Evolutionary conservation across 2,329 filamentous ascomycete genomes (phyloP).

Genomic region (Colletotrichum sp.): DNA sequence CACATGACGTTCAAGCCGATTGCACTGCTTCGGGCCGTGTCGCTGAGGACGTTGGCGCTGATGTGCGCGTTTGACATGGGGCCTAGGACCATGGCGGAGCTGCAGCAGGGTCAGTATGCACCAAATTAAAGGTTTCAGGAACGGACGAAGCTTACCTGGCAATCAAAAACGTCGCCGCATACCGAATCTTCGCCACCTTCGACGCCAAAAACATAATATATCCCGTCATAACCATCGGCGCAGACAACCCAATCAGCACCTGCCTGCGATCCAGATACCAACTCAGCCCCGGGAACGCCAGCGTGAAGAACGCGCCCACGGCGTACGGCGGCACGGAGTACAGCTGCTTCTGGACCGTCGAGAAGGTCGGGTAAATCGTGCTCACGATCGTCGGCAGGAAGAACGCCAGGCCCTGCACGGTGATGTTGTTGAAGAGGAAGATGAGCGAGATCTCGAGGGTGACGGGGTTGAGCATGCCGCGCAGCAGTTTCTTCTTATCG

Average conservation of each 20-base stretch:
- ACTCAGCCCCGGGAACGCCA: constrained; percentile 65
- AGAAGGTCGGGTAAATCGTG: constrained; percentile 67
- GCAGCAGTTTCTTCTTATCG: constrained; percentile 61
- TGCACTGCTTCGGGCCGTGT: constrained; percentile 70
- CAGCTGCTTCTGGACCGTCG: constrained; percentile 68
- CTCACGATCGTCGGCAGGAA: constrained; percentile 72
- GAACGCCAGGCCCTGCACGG: constrained; percentile 73
- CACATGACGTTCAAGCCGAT: constrained; percentile 74
- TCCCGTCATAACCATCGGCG: constrained; percentile 70
- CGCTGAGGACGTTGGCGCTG: constrained; percentile 73
- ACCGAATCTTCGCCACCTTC: constrained; percentile 57
- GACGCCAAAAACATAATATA: constrained; percentile 74
- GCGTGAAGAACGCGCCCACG: constrained; percentile 70
- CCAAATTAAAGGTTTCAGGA: too few species aligned
- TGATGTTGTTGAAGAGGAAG: constrained; percentile 72
- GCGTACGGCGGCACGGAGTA: constrained; percentile 74
- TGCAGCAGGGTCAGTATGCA: rapidly evolving
- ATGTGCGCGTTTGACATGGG: constrained; percentile 71
- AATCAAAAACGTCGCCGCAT: constrained; percentile 74
- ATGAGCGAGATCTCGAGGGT: constrained; percentile 61
- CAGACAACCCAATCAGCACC: constrained; percentile 63
- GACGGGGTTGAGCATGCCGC: constrained; percentile 69
- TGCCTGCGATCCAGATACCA: constrained; percentile 65
- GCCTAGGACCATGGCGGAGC: constrained; percentile 66
- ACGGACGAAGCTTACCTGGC: constrained; percentile 38